Conservation (phyloP, 371 early-diverging fungal species). For the Umbelopsis sp. region DNA sequence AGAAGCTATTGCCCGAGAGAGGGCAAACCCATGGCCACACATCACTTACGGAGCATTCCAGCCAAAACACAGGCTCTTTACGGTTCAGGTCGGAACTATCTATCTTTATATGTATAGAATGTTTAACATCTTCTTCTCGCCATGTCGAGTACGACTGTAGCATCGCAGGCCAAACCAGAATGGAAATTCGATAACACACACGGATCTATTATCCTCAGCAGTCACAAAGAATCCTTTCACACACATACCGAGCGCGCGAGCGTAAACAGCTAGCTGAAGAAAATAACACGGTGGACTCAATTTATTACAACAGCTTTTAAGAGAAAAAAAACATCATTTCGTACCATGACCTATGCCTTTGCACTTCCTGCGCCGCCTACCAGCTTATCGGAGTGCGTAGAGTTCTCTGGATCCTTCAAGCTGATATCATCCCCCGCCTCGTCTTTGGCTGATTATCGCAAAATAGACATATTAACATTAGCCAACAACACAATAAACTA, state of each 20-base stretch:
- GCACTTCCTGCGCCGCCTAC: no score
- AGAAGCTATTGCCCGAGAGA: not conserved
- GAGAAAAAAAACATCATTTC: no score
- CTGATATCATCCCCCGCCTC: not conserved
- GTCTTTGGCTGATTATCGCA: not conserved
- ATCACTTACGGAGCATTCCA: slow-evolving; percentile 39
- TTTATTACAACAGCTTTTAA: no score
- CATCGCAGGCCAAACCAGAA: slow-evolving; percentile 9
- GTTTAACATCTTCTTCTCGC: slow-evolving; percentile 2
- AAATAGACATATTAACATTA: not conserved
- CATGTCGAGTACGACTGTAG: slow-evolving; percentile 16
- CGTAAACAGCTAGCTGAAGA: no score
- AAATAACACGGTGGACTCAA: not conserved
- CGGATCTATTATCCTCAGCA: not conserved
- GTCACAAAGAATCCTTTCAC: slow-evolving; percentile 13
- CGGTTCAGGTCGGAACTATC: slow-evolving; percentile 38
- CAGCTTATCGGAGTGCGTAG: not conserved
- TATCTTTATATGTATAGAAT: slow-evolving; percentile 12
- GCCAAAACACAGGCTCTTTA: slow-evolving; percentile 57
- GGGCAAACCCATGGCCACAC: no score
- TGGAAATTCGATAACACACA: not conserved
- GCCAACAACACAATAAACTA: no score
- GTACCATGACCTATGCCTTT: no score
- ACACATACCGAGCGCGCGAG: not conserved
- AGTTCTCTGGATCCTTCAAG: not conserved